phyloP scores from a whole-genome alignment of 352 stramenopile species.

The Elongisporangium undulatum region DNA sequence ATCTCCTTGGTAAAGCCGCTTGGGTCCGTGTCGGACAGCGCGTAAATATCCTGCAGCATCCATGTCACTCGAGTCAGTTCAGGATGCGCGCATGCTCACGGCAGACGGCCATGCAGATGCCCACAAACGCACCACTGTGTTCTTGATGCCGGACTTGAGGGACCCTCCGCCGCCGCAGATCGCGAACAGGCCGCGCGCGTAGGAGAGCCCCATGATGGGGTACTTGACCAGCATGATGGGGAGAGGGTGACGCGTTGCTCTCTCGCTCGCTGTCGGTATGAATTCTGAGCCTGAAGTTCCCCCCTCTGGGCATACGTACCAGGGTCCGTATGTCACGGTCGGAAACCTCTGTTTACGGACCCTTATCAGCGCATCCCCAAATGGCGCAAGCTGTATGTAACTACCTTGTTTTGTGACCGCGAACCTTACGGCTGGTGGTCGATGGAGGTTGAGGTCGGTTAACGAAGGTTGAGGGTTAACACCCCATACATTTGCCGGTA shows the following conservation, averaged over 20 bases:
- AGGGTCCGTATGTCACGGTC: background rate
- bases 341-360: background rate
- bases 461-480: background rate
- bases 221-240: conserved; percentile 75
- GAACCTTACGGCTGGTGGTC: background rate
- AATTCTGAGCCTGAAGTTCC: background rate
- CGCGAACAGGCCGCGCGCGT: conserved; percentile 61
- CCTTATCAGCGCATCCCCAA: background rate
- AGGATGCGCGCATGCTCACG: background rate
- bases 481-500: background rate
- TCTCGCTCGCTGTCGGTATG: background rate
- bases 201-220: conserved; percentile 80
- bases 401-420: background rate
- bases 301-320: background rate
- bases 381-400: background rate
- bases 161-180: conserved; percentile 82
- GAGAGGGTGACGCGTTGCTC: background rate
- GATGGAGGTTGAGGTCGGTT: conserved; percentile 1
- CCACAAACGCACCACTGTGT: conserved; percentile 76
- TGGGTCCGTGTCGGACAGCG: conserved; percentile 54
- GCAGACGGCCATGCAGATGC: background rate
- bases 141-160: conserved; percentile 82
- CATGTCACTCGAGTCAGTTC: conserved; percentile 3
- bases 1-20: conserved; percentile 67
- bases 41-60: conserved; percentile 58